Evolutionary conservation across 1,139 yeast species (phyloP).

Genomic region (Scheffersomyces segobiensis): DNA sequence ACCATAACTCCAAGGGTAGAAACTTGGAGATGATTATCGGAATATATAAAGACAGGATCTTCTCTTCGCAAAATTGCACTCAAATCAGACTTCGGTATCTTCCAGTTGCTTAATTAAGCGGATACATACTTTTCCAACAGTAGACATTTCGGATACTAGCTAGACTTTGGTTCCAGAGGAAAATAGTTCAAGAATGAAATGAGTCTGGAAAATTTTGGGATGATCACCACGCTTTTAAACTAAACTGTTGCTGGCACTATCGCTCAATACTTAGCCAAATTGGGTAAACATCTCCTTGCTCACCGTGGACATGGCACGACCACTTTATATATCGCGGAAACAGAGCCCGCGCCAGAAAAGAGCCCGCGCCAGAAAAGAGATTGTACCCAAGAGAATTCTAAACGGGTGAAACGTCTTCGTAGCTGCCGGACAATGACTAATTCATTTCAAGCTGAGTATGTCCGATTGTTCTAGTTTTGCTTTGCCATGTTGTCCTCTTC

Average conservation of each 20-base stretch:
- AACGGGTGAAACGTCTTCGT: not conserved
- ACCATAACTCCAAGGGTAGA: not conserved
- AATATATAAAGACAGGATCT: not conserved
- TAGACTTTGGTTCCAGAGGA: not conserved
- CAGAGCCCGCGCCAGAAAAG: not conserved
- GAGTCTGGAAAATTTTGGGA: not conserved
- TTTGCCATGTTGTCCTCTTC: too few relatives aligned
- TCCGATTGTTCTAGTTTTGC: too few relatives aligned
- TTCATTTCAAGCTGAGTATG: too few relatives aligned
- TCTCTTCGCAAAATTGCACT: not conserved
- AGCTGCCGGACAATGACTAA: too few relatives aligned
- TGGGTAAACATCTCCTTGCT: not conserved
- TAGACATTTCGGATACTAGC: constrained; percentile 14
- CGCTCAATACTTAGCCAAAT: not conserved
- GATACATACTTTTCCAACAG: constrained; percentile 38
- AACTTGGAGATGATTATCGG: not conserved
- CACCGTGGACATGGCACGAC: not conserved
- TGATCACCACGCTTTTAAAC: not conserved
- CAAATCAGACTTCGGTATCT: not conserved
- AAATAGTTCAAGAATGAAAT: not conserved
- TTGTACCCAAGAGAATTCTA: not conserved
- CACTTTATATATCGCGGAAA: not conserved
- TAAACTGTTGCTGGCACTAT: not conserved
- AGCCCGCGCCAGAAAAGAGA: too few relatives aligned
- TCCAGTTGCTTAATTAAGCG: not conserved